Evolutionary conservation across 306 rosid genomes (phyloP).

Genomic region (Carpinus viminea): DNA sequence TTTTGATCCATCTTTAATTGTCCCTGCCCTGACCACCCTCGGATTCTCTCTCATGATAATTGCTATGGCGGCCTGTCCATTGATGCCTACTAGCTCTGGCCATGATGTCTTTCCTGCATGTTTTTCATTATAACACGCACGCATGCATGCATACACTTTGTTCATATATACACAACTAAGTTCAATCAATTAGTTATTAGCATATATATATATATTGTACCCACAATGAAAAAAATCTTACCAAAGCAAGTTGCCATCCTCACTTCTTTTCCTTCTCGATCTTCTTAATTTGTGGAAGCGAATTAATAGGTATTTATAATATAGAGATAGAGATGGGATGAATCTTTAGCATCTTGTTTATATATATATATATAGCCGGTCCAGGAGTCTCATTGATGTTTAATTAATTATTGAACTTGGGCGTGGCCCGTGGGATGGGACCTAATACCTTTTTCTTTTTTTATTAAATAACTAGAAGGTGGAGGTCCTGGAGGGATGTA

Average conservation of each 20-base stretch:
- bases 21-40: conserved; percentile 31
- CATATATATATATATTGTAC: neutral
- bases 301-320: neutral
- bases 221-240: neutral
- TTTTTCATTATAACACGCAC: neutral
- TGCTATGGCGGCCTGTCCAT: conserved; percentile 39
- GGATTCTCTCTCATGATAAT: conserved; percentile 44
- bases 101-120: conserved; percentile 52
- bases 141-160: neutral
- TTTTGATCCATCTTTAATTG: conserved; percentile 37
- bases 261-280: neutral
- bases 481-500: too few relatives aligned
- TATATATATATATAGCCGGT: neutral
- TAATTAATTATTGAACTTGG: neutral
- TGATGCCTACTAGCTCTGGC: conserved; percentile 52
- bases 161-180: neutral
- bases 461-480: too few relatives aligned
- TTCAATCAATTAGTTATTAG: too few relatives aligned
- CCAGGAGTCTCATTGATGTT: neutral
- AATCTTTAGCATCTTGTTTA: neutral
- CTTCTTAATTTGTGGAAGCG: neutral
- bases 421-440: too few relatives aligned
- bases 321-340: too few relatives aligned
- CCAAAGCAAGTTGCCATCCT: neutral
- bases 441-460: neutral